Percentiles rank a stretch among this genome's conserved stretches.
Evolutionary conservation across 768 basidiomycete species (phyloP).

Genomic region (Naganishia friedmannii): DNA sequence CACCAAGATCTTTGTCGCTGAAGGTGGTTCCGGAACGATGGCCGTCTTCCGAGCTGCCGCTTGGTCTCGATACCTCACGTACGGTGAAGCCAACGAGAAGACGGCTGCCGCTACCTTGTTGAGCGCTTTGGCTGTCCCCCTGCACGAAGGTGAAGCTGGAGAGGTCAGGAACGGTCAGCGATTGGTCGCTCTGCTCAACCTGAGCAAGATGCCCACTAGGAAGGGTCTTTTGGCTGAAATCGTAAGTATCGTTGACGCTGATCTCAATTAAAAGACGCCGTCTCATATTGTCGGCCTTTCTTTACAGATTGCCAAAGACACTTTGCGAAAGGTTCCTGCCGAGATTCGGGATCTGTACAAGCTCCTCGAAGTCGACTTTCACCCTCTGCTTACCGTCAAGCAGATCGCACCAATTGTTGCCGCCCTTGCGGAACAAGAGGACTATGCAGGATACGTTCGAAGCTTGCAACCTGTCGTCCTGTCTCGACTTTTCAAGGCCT

Average conservation of each 20-base stretch:
- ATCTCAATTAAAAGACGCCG: conserved; percentile 18
- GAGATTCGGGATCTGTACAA: conserved; percentile 75
- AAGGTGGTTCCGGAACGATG: conserved; percentile 56
- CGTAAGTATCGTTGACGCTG: conserved; percentile 56
- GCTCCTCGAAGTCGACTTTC: conserved; percentile 86
- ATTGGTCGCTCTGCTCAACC: conserved; percentile 78
- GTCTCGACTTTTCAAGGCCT: conserved; percentile 82
- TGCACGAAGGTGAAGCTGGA: conserved; percentile 56
- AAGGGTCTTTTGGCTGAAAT: conserved; percentile 82
- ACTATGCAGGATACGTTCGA: conserved; percentile 78
- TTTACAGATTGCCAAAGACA: conserved; percentile 72
- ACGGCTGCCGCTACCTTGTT: conserved; percentile 88
- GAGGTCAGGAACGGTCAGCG: conserved; percentile 65
- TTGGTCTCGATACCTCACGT: conserved; percentile 78
- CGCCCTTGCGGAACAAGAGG: conserved; percentile 55
- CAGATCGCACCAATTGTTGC: conserved; percentile 75
- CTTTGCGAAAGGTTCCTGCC: conserved; percentile 69
- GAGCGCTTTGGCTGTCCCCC: conserved; percentile 87
- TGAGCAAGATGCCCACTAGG: conserved; percentile 78
- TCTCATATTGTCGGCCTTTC: not conserved
- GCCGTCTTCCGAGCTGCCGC: conserved; percentile 89
- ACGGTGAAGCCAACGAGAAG: conserved; percentile 56
- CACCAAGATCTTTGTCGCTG: conserved; percentile 88
- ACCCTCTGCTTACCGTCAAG: conserved; percentile 79
- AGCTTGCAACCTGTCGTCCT: conserved; percentile 87